Base-by-base conservation (phyloP, 257 asterid genomes). In the Hygrophila difformis region DNA sequence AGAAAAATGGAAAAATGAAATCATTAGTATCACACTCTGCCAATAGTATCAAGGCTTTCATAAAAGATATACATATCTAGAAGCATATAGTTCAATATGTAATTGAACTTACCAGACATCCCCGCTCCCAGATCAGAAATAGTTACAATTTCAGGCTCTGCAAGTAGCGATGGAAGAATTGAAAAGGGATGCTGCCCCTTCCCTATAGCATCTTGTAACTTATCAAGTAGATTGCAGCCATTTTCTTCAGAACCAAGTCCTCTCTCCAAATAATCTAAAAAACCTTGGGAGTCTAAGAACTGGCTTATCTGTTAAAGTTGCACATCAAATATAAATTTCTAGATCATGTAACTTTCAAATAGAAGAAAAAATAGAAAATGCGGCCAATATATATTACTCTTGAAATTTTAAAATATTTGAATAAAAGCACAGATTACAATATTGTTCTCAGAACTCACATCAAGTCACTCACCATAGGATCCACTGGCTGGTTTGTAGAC, bases 131-230 rank as follows among this genome's bases (percentile, higher is more conserved):
- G 75, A 58, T 75, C 78, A 61, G 81, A 76, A 54, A 88, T 73
- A 54, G 91, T 81, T 57, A 81, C 42, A 36, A 79, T 79, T 66
- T 84, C 94, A 39, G 78, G 79, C 59, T 76, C 89, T 12, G 48
- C 44, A 31, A 48, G 44, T 42, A 60, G 57, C 14, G 81, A 47
- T 3, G 91, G 77, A 58, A 88, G 74, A 65, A 81, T 69, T 43
- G 95, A 78, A 34, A 67, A 55, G 51, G 94, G 87, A 66, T 73
- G 75, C 60, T 88, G 94, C 67, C 94, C 97, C 73, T 89, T 71
- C 63, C 95, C 94, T 37, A 81, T 71, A 53, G 97, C 93, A 75
- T 88, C 95, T 66, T 88, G 97, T 65, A 88, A 69, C 78, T 71
- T 88, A 70, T 88, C 97, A 37, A 88, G 94, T 69, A 88, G 89